Evolutionary conservation across 2,329 filamentous ascomycete species (phyloP).

Genomic region (Grosmannia serpens): DNA sequence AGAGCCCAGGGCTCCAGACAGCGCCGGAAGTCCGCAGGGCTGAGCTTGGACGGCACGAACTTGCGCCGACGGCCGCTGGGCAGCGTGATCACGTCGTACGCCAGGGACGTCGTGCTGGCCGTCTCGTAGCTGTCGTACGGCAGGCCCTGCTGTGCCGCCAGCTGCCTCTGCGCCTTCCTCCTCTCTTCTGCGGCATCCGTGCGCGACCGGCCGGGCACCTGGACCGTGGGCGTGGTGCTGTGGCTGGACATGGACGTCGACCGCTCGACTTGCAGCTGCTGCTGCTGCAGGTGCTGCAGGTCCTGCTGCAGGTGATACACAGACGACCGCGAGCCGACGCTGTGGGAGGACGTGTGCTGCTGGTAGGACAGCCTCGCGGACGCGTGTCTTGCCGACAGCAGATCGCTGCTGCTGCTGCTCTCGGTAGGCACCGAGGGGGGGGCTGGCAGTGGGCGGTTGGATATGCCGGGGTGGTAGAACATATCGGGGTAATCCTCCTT

Average conservation of each 20-base stretch:
- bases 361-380: slow-evolving; percentile 35
- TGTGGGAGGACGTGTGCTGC: slow-evolving; percentile 38
- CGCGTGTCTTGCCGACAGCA: slow-evolving; percentile 30
- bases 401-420: slow-evolving; percentile 28
- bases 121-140: slow-evolving; percentile 47
- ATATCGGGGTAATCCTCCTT: slow-evolving; percentile 75
- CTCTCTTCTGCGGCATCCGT: slow-evolving; percentile 78
- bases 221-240: slow-evolving; percentile 65
- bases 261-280: slow-evolving; percentile 44
- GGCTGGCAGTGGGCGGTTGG: slow-evolving; percentile 51
- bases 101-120: slow-evolving; percentile 40
- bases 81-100: slow-evolving; percentile 75
- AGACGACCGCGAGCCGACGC: slow-evolving; percentile 31
- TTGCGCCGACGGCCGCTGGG: slow-evolving; percentile 62
- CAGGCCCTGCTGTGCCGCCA: slow-evolving; percentile 35
- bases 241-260: slow-evolving; percentile 78
- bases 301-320: slow-evolving; percentile 31
- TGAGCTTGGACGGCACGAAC: slow-evolving; percentile 78
- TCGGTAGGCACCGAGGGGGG: slow-evolving; percentile 53
- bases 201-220: slow-evolving; percentile 79
- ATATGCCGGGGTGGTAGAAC: slow-evolving; percentile 82
- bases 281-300: slow-evolving; percentile 36
- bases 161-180: slow-evolving; percentile 39
- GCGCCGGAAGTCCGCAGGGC: slow-evolving; percentile 66
- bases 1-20: slow-evolving; percentile 89